phyloP scores from a whole-genome alignment of 2,329 filamentous ascomycete genomes.

The Nannizziopsis barbatae region DNA sequence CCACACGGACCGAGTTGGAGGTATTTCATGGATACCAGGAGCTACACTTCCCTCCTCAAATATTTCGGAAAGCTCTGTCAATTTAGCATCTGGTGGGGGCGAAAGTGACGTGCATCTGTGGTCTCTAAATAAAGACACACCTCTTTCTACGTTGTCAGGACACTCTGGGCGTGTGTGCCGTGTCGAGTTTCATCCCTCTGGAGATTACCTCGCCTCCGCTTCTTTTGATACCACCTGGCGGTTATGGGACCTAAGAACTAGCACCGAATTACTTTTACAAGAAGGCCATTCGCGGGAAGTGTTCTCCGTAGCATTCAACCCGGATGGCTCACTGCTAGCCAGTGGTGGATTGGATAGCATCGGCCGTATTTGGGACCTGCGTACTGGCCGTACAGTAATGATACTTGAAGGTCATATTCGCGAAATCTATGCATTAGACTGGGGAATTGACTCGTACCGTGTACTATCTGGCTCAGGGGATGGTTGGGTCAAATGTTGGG shows the following conservation, averaged over 20 bases:
- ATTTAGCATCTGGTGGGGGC: conserved; percentile 80
- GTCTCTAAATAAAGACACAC: conserved; percentile 78
- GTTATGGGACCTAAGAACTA: conserved; percentile 84
- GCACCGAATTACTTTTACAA: conserved; percentile 72
- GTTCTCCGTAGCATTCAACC: conserved; percentile 79
- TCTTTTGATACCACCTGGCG: conserved; percentile 96
- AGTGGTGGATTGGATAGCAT: conserved; percentile 92
- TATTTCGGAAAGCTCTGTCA: conserved; percentile 62
- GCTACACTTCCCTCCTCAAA: conserved; percentile 61
- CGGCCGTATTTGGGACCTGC: conserved; percentile 86
- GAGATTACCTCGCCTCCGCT: conserved; percentile 78
- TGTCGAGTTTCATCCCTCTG: conserved; percentile 89
- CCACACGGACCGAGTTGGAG: conserved; percentile 80
- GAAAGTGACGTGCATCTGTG: conserved; percentile 82
- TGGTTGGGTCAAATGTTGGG: conserved; percentile 97
- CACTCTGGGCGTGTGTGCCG: conserved; percentile 81
- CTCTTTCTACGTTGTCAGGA: conserved; percentile 67
- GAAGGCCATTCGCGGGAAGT: conserved; percentile 93
- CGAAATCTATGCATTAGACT: conserved; percentile 86
- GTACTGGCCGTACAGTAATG: conserved; percentile 89
- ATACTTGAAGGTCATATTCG: conserved; percentile 87
- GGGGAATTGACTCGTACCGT: conserved; percentile 83
- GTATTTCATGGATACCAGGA: conserved; percentile 79
- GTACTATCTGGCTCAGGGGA: conserved; percentile 86
- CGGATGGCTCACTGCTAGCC: conserved; percentile 78